A percentile compares a stretch with the other conserved stretches of the same genome.
These are phyloP conservation scores for Peronospora tabacina DNA, from an alignment of 352 stramenopile genomes.

Conservation along the genomic window DNA sequence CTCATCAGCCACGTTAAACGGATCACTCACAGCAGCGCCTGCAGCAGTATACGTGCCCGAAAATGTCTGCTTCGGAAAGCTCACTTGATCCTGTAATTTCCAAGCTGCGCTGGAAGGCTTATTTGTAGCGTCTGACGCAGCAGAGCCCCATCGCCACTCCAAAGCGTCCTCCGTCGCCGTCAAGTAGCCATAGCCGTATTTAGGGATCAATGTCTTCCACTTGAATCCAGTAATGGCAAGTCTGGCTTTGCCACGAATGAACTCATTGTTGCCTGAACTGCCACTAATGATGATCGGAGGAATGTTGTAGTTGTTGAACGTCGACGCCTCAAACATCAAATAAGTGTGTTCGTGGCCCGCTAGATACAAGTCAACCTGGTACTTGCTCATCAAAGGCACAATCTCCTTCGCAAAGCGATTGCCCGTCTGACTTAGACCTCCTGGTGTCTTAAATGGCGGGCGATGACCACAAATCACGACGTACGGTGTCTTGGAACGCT, in stretches of 20 bases:
- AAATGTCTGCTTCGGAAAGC: conserved; percentile 33
- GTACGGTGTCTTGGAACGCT: conserved; percentile 51
- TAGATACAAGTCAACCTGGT: conserved; percentile 66
- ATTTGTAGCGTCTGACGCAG: conserved; percentile 36
- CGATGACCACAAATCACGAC: conserved; percentile 69
- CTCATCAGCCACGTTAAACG: conserved; percentile 23
- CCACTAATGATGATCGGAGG: conserved; percentile 70
- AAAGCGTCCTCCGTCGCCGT: conserved; percentile 46
- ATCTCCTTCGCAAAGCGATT: conserved; percentile 65
- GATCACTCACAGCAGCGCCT: conserved; percentile 38
- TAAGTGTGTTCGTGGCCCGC: conserved; percentile 71
- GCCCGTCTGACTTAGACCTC: conserved; percentile 24
- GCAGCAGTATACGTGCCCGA: conserved; percentile 19
- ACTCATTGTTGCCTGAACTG: conserved; percentile 73
- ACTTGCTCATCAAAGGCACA: conserved; percentile 61
- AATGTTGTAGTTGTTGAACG: conserved; percentile 38
- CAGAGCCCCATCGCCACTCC: conserved; percentile 54
- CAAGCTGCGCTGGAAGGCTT: conserved; percentile 41
- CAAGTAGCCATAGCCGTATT: conserved; percentile 72
- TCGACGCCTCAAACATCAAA: conserved; percentile 50
- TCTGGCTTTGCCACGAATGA: conserved; percentile 37
- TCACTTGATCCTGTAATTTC: conserved; percentile 39
- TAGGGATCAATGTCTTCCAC: conserved; percentile 53
- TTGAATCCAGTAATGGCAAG: conserved; percentile 52
- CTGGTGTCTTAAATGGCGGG: conserved; percentile 61